phyloP scores from a whole-genome alignment of 106 monocot species.

The Acanthochlamys bracteata region DNA sequence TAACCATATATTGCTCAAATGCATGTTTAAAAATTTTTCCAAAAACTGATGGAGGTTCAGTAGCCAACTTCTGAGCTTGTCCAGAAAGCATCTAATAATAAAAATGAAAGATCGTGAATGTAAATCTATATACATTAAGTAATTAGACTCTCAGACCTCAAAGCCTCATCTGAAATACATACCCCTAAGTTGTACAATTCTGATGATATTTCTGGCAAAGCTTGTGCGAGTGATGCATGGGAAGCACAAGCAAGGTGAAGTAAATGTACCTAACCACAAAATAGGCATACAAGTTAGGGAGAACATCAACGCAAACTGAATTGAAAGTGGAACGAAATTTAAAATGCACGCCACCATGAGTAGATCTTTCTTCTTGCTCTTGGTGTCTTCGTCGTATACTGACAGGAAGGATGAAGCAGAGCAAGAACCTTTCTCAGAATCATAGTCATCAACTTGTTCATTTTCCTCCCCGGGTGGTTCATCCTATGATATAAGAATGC shows the following conservation, averaged over 20 bases:
- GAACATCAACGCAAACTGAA: conserved; percentile 5
- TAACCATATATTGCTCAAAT: conserved; percentile 64
- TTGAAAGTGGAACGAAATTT: conserved; percentile 1
- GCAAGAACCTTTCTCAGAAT: conserved; percentile 22
- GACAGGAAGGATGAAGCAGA: conserved; percentile 23
- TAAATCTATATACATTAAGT: no score
- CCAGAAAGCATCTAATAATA: conserved; percentile 69
- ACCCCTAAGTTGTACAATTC: conserved; percentile 79
- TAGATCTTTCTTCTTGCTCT: conserved; percentile 60
- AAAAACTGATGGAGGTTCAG: conserved; percentile 45
- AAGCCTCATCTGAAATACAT: conserved; percentile 23
- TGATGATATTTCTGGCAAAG: conserved; percentile 57
- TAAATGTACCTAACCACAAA: conserved; percentile 66
- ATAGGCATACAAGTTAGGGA: conserved; percentile 41
- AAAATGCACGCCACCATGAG: conserved; percentile 47
- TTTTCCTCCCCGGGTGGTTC: no score
- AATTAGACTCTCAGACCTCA: no score
- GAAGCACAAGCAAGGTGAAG: conserved; percentile 72
- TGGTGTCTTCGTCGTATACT: conserved; percentile 22
- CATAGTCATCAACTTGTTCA: conserved; percentile 16
- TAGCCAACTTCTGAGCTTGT: conserved; percentile 55
- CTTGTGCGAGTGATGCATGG: conserved; percentile 43
- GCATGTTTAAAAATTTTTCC: conserved; percentile 45
- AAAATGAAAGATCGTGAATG: background rate
- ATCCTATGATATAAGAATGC: no score